phyloP scores from a whole-genome alignment of 2,329 filamentous ascomycete species.

The Leptoxyphium fumago region DNA sequence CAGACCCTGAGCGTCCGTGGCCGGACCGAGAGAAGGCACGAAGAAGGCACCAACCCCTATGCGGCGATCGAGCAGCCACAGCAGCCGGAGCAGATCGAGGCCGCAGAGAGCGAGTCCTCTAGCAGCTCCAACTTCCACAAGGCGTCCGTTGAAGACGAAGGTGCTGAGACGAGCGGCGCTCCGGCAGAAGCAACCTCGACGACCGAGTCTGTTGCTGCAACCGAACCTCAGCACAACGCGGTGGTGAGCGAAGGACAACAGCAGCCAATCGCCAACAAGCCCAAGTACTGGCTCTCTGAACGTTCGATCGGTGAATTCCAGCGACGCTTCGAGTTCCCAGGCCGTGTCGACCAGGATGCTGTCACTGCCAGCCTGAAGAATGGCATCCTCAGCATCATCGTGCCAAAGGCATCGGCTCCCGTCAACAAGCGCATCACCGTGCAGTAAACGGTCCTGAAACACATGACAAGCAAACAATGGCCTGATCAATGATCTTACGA shows the following conservation, averaged over 20 bases:
- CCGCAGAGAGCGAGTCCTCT: constrained; percentile 8
- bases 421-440: constrained; percentile 40
- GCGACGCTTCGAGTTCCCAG: constrained; percentile 44
- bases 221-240: constrained; percentile 16
- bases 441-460: constrained; percentile 26
- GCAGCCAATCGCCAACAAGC: constrained; percentile 23
- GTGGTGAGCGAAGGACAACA: constrained; percentile 1
- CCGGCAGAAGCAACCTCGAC: constrained; percentile 12
- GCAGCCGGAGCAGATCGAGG: constrained; percentile 9
- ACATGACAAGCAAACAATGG: not conserved
- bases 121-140: constrained; percentile 30
- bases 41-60: constrained; percentile 38
- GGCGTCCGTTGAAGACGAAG: constrained; percentile 51
- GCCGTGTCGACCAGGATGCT: constrained; percentile 42
- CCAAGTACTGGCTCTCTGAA: constrained; percentile 56
- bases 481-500: too few species aligned
- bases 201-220: constrained; percentile 15
- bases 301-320: constrained; percentile 45
- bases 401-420: constrained; percentile 40
- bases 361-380: constrained; percentile 48
- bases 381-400: constrained; percentile 41
- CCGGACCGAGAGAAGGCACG: constrained; percentile 49
- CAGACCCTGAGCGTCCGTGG: constrained; percentile 61
- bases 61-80: constrained; percentile 31
- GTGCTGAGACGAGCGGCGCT: not conserved